Base-by-base conservation (phyloP, 2,329 filamentous ascomycete species). In the Colletotrichum spinosum region DNA sequence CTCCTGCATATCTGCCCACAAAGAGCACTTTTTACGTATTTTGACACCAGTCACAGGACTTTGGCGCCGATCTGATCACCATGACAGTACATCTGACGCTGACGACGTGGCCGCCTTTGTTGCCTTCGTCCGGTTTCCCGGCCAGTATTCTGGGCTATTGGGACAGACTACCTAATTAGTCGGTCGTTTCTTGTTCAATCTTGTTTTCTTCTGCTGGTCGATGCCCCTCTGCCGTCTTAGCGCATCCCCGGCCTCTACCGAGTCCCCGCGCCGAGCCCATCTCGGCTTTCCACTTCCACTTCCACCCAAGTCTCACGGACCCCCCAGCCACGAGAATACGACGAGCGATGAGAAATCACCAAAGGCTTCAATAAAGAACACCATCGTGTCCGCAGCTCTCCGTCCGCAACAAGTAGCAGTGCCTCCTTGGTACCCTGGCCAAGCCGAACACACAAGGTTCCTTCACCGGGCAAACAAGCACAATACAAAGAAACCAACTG, bases 1-100 rank as follows among this genome's bases (percentile, higher is more conserved):
- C 25, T 15, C 9, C 38, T 34, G 15, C 10, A 46, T n/a, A 34
- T 44, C 39, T 17, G 25, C 50, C 37, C 48, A 61, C 13, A n/a
- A 7, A 51, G 55, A 57, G 17, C 57, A 61, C 57, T 45, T 55
- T 65, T 65, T 65, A 65, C 61, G 51, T 65, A 45, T 41, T 42
- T 13, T 49, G 37, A 37, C 45, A 50, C 51, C 58, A 9, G 33
- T 15, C 51, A 56, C 38, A 55, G 52, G 25, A 49, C 37, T 34
- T 51, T 41, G 38, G 46, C 56, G 54, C 60, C 48, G 48, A 51
- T 55, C 51, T 46, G 55, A 25, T n/a, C 15, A 13, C 13, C 15
- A 11, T 46, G 25, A 25, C 25, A 25, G 25, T 1, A 25, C 55
- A 42, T 59, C 55, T 59, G 34, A 44, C 38, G 34, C 55, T 52